phyloP scores from a whole-genome alignment of 1,284 basidiomycete genomes.

The Erythrobasidium hasegawianum region DNA sequence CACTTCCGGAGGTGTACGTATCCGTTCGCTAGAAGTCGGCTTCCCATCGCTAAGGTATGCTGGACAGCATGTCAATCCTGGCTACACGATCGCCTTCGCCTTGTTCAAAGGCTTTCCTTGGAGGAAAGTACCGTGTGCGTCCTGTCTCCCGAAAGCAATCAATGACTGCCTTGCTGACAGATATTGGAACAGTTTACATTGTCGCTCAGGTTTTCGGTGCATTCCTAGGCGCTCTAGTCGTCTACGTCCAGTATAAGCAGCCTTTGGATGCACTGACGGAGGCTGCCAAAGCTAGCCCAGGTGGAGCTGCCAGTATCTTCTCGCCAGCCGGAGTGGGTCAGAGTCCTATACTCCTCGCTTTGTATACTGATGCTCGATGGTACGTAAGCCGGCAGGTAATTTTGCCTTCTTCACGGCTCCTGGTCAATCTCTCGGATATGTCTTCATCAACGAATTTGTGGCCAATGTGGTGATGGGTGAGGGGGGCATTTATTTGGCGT shows the following conservation, averaged over 20 bases:
- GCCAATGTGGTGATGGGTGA: slow-evolving; percentile 35
- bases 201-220: slow-evolving; percentile 68
- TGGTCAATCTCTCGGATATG: slow-evolving; percentile 7
- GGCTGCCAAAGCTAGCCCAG: slow-evolving; percentile 10
- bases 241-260: slow-evolving; percentile 72
- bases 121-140: neutral
- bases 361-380: slow-evolving; percentile 23
- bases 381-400: slow-evolving; percentile 5
- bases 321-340: slow-evolving; percentile 35
- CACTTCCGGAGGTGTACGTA: neutral
- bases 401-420: slow-evolving; percentile 6
- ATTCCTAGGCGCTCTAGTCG: slow-evolving; percentile 62
- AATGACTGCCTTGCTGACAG: no score
- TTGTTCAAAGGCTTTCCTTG: slow-evolving; percentile 39
- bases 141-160: slow-evolving; percentile 44
- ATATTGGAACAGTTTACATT: slow-evolving; percentile 61
- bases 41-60: no score
- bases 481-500: no score
- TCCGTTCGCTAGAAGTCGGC: no score
- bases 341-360: slow-evolving; percentile 14
- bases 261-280: slow-evolving; percentile 56
- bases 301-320: slow-evolving; percentile 29
- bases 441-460: slow-evolving; percentile 32
- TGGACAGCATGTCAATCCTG: slow-evolving; percentile 42
- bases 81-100: slow-evolving; percentile 41